Percentiles rank a stretch among this genome's conserved stretches.
phyloP scores from a whole-genome alignment of 345 rosid genomes.

The Populus nigra region DNA sequence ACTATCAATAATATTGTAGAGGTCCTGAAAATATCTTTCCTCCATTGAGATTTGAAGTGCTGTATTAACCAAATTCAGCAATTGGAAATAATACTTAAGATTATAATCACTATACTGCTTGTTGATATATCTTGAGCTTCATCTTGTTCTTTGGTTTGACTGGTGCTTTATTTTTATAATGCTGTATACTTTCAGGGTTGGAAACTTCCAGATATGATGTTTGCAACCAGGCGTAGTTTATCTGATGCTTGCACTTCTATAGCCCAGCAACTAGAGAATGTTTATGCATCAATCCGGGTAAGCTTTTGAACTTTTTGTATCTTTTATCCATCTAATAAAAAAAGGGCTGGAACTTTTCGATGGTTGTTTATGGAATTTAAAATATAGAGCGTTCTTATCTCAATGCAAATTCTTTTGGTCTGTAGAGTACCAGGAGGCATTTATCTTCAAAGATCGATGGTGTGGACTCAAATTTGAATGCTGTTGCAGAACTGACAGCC shows the following conservation, averaged over 20 bases:
- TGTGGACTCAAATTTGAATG: conserved; percentile 52
- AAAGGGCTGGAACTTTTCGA: not conserved
- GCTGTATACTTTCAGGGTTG: conserved; percentile 58
- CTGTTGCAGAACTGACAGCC: conserved; percentile 49
- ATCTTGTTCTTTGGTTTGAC: not conserved
- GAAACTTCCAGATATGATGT: conserved; percentile 93
- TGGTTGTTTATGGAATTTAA: not conserved
- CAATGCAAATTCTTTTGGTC: conserved; percentile 3
- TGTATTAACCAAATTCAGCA: not conserved
- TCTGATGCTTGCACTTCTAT: conserved; percentile 76
- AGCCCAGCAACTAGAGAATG: conserved; percentile 71
- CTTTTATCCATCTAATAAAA: not conserved
- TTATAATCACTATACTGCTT: not conserved
- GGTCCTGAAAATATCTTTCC: not conserved
- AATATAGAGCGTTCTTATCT: not conserved
- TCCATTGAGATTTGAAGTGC: not conserved
- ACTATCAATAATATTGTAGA: not conserved
- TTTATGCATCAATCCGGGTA: conserved; percentile 69
- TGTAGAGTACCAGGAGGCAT: conserved; percentile 62
- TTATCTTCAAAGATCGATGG: conserved; percentile 55
- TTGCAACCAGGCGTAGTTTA: conserved; percentile 84
- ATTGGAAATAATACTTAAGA: conserved; percentile 1
- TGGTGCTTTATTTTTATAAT: conserved; percentile 6
- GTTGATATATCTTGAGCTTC: conserved; percentile 4
- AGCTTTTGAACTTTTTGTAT: conserved; percentile 15